Evolutionary conservation across 1,139 yeast species (phyloP).

Genomic region (Torulaspora pretoriensis): DNA sequence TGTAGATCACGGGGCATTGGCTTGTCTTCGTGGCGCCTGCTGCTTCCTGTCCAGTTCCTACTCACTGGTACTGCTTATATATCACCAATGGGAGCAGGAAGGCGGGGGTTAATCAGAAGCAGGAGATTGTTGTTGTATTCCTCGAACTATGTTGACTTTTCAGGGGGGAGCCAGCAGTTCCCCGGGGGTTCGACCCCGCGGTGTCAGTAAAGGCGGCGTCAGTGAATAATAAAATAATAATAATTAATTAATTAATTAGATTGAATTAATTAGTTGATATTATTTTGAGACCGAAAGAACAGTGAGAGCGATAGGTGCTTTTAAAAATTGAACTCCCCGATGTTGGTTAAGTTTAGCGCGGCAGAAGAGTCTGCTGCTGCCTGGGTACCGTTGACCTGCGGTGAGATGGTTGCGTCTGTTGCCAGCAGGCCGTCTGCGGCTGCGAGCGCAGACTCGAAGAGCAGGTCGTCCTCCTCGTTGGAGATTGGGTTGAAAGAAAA

Average conservation of each 20-base stretch:
- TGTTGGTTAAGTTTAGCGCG: neutral
- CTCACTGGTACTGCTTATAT: neutral
- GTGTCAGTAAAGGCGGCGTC: neutral
- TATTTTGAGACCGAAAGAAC: neutral
- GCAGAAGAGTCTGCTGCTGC: neutral
- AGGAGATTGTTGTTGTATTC: neutral
- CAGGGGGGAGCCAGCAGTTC: constrained; percentile 1
- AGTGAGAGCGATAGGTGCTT: neutral
- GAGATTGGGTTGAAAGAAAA: constrained; percentile 2
- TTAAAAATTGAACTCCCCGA: constrained; percentile 5
- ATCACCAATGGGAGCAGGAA: neutral
- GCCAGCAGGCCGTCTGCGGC: constrained; percentile 1
- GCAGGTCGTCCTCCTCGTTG: constrained; percentile 5
- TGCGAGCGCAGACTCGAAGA: constrained; percentile 5
- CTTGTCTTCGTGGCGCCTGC: neutral
- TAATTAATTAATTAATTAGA: neutral
- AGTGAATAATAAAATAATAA: neutral
- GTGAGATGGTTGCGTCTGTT: neutral
- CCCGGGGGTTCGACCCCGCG: neutral
- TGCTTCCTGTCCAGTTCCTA: neutral
- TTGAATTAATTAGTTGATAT: neutral
- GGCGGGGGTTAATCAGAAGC: neutral
- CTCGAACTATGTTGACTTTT: neutral
- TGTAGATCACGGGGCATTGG: constrained; percentile 71
- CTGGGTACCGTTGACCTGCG: neutral